These are phyloP conservation scores for Ceratocystis ficicola DNA, from an alignment of 2,329 filamentous ascomycete genomes.

Conservation along the genomic window DNA sequence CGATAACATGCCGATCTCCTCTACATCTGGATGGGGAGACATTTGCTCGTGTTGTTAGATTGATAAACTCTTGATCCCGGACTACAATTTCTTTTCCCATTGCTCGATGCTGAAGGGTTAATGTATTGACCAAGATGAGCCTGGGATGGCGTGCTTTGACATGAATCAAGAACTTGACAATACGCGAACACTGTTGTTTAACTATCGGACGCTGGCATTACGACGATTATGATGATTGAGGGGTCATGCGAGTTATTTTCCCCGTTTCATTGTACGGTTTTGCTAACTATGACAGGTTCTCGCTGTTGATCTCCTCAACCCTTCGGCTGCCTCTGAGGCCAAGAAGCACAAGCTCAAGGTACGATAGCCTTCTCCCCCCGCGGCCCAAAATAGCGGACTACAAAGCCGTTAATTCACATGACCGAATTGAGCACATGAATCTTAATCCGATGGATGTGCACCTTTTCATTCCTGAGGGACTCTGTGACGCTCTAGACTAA, in stretches of 20 bases:
- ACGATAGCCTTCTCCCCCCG: conserved; percentile 28
- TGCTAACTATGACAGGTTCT: conserved; percentile 70
- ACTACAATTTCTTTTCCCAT: neutral
- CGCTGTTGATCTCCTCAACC: conserved; percentile 99
- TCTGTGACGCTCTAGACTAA: neutral
- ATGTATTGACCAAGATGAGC: neutral
- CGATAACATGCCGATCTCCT: neutral
- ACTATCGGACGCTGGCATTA: conserved; percentile 21
- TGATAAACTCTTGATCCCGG: neutral
- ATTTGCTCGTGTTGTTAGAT: neutral
- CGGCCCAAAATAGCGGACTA: neutral
- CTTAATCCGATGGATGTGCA: neutral
- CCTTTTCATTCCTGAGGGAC: neutral
- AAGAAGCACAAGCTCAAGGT: conserved; percentile 99
- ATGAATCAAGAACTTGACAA: neutral
- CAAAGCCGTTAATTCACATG: neutral
- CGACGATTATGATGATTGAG: conserved; percentile 22
- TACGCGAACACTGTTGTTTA: conserved; percentile 24
- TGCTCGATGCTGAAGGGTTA: neutral
- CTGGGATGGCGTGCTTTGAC: neutral
- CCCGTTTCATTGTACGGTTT: conserved; percentile 25
- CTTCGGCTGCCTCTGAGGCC: conserved; percentile 90
- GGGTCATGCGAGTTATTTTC: conserved; percentile 12
- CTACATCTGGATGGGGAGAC: neutral
- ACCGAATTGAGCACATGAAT: neutral